A percentile compares a stretch with the other conserved stretches of the same genome.
phyloP scores from a whole-genome alignment of 2,329 filamentous ascomycete species.

The Exophiala bonariae region DNA sequence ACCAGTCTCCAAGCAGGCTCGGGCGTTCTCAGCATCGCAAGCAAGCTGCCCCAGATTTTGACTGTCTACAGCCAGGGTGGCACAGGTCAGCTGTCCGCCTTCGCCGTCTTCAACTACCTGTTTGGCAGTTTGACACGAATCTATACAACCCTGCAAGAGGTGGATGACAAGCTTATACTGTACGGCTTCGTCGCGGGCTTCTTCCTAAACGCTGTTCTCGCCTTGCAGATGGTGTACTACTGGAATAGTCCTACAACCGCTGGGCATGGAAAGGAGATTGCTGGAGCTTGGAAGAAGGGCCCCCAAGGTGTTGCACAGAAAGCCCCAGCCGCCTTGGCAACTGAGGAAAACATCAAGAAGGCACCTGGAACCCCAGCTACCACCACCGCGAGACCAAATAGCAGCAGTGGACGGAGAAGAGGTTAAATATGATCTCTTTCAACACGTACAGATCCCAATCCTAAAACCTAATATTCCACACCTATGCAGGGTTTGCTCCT shows the following conservation, averaged over 20 bases:
- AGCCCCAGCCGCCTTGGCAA: constrained; percentile 18
- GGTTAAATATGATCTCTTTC: too few relatives aligned
- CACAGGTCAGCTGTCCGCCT: constrained; percentile 94
- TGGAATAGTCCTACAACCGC: constrained; percentile 65
- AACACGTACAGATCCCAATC: too few relatives aligned
- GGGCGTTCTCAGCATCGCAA: constrained; percentile 78
- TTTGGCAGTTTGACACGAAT: constrained; percentile 88
- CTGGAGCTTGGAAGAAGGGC: constrained; percentile 1
- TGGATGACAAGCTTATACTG: constrained; percentile 92
- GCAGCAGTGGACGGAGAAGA: constrained; percentile 24
- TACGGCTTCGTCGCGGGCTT: constrained; percentile 94
- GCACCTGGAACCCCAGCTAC: constrained; percentile 7
- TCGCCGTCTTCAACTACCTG: constrained; percentile 98
- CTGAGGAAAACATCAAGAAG: constrained; percentile 24
- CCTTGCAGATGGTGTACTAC: constrained; percentile 90
- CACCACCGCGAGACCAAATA: constrained; percentile 16
- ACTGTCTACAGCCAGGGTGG: constrained; percentile 82
- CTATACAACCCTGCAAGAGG: constrained; percentile 96
- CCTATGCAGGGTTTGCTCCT: too few relatives aligned
- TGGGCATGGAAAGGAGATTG: constrained; percentile 25
- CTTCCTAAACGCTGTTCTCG: constrained; percentile 81
- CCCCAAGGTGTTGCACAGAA: constrained; percentile 21
- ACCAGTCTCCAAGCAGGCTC: constrained; percentile 79
- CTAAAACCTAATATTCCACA: too few relatives aligned
- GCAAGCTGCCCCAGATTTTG: constrained; percentile 90